These are phyloP conservation scores for Cladosporium sp. DNA, from an alignment of 2,329 filamentous ascomycete species.

Conservation along the genomic window DNA sequence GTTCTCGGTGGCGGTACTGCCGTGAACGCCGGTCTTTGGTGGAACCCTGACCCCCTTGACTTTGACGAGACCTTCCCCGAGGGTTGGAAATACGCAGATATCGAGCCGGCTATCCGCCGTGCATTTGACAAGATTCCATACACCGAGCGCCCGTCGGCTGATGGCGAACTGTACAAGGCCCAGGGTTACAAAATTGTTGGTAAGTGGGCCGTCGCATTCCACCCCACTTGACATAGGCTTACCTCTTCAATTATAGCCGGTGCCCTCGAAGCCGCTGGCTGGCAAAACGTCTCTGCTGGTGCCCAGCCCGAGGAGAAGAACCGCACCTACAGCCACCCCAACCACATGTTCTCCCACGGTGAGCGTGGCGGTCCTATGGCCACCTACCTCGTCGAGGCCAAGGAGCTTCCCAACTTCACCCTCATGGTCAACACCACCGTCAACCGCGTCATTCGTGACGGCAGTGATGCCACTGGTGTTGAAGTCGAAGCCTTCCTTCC, in stretches of 20 bases:
- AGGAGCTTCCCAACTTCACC: slow-evolving; percentile 58
- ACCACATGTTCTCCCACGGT: slow-evolving; percentile 63
- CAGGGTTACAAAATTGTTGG: slow-evolving; percentile 60
- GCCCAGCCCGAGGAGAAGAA: slow-evolving; percentile 59
- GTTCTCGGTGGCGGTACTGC: slow-evolving; percentile 63
- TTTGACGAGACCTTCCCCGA: slow-evolving; percentile 69
- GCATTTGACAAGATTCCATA: slow-evolving; percentile 68
- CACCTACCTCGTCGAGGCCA: slow-evolving; percentile 63
- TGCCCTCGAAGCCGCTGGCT: slow-evolving; percentile 57
- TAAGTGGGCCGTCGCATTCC: neutral
- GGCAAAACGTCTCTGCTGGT: slow-evolving; percentile 59
- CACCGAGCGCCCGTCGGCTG: slow-evolving; percentile 60
- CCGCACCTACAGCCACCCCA: slow-evolving; percentile 57
- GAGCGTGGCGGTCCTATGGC: slow-evolving; percentile 66
- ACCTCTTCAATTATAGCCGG: slow-evolving; percentile 27
- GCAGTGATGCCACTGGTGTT: slow-evolving; percentile 60
- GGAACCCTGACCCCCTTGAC: slow-evolving; percentile 59
- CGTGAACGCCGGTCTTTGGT: slow-evolving; percentile 66
- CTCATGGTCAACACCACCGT: slow-evolving; percentile 63
- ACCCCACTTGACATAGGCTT: neutral
- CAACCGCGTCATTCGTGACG: slow-evolving; percentile 60
- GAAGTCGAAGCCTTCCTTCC: slow-evolving; percentile 55
- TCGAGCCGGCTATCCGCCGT: slow-evolving; percentile 54
- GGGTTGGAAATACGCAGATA: slow-evolving; percentile 64
- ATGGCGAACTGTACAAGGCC: slow-evolving; percentile 60